Base-by-base conservation (phyloP, 257 asterid genomes). In the Nicotiana noctiflora region DNA sequence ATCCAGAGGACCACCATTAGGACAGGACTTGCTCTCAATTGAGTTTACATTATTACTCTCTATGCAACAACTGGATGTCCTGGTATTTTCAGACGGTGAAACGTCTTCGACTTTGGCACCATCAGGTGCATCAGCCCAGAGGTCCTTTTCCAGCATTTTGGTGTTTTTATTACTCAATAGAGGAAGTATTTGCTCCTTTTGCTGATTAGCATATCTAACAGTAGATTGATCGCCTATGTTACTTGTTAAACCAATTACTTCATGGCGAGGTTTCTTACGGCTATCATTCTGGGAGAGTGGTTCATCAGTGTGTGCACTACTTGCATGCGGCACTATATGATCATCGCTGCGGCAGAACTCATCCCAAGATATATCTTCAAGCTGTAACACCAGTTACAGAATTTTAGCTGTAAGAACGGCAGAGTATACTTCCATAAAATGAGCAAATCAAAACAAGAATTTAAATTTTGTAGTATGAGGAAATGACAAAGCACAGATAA, bases 361-460 rank as follows among this genome's bases (percentile, higher is more conserved):
- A 85, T 90, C 93, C 98, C 98, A 92, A 79, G 31, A 85, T 14
- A 86, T 84, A 84, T 93, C 97, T 86, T 90, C 98, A 29, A 93
- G 87, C 98, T 93, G 97, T 80, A 90, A 86, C 84, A 90, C 83
- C 89, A 83, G 83, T 86, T 84, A 87, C 82, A 72, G 85, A 87
- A 86, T 85, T 89, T 90, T 90, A 91, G 95, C 85, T 79, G 84
- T 84, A 80, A 66, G 85, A 81, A 85, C 92, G 87, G 88, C 89
- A 84, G 64, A 83, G 61, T 80, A 78, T 83, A 83, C 91, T 87
- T 83, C 80, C 66, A 81, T 62, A 85, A 85, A 82, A 83, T 82
- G 81, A 85, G 87, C 64, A 81, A 57, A 27, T 31, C 72, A 79
- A 63, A 27, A 68, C 25, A 17, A 51, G 14, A 62, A 56, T 51